These are phyloP conservation scores for Aethionema arabicum DNA, from an alignment of 345 rosid genomes.

Conservation along the genomic window DNA sequence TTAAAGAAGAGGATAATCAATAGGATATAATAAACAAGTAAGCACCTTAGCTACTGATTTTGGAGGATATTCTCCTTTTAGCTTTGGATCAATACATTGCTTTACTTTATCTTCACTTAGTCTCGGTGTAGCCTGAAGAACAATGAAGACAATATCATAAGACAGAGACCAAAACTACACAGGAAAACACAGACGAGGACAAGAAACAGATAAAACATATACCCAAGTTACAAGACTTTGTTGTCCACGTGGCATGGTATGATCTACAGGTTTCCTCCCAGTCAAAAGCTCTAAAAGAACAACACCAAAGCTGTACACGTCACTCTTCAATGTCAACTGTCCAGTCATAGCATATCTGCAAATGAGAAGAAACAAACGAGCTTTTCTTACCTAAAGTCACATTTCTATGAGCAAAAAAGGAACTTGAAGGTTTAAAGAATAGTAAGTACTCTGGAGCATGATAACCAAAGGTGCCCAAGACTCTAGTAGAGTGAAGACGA, in stretches of 20 bases:
- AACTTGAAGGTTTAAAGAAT: conserved; percentile 16
- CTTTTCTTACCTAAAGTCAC: too few species aligned
- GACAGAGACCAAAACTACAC: not conserved
- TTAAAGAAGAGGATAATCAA: not conserved
- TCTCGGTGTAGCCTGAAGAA: conserved; percentile 91
- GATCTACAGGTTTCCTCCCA: conserved; percentile 41
- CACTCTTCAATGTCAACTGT: conserved; percentile 41
- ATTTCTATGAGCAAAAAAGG: not conserved
- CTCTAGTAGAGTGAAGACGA: conserved; percentile 98
- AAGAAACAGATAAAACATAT: not conserved
- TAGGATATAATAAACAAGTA: not conserved
- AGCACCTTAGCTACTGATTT: conserved; percentile 92
- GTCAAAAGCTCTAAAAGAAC: conserved; percentile 41
- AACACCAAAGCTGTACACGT: conserved; percentile 41
- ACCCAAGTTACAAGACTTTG: conserved; percentile 44
- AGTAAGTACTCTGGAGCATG: conserved; percentile 98
- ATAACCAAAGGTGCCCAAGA: conserved; percentile 96
- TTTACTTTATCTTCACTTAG: conserved; percentile 97
- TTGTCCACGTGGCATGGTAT: conserved; percentile 41
- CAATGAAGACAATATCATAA: not conserved
- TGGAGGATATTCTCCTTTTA: conserved; percentile 88
- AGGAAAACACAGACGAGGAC: conserved; percentile 10
- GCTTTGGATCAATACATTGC: conserved; percentile 96
- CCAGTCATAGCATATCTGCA: conserved; percentile 42
- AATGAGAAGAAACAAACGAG: conserved; percentile 9